Evolutionary conservation across 2,329 filamentous ascomycete species (phyloP), one percentile per base, ranked within the genome.

Genomic region (Penicillium janthinellum): DNA sequence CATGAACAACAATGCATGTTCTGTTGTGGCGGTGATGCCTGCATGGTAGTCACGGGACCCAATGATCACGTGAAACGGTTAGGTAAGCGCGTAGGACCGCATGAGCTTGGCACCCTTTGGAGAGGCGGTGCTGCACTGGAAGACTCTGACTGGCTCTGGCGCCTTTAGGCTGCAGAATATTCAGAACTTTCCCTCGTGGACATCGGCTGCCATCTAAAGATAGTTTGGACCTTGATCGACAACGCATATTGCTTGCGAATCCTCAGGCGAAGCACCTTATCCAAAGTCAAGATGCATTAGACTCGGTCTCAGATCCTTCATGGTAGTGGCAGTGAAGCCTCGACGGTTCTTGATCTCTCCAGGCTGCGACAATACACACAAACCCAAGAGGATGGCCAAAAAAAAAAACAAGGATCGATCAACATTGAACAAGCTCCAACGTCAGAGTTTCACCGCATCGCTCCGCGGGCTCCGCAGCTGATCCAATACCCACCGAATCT

Each of bases 401-500:
- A 22, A 17, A 22, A 42, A 42, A n/a, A 35, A 34, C 10, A 49
- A 49, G 31, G 47, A 20, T 35, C 34, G 10, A 11, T 5, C 10
- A 34, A 34, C 15, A 20, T 49, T 5, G 47, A 20, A 49, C 47
- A 17, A 49, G n/a, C 8, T 20, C 25, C 28, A 28, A n/a, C 31
- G 20, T 55, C 44, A 63, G 35, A 60, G 54, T 57, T 60, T 60
- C 51, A 53, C 35, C 47, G 20, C 38, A 47, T 56, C 59, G 5
- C 20, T 22, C 12, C 28, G 25, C 12, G 31, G 42, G 17, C 31
- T 55, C 48, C 49, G 54, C 48, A 58, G 44, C 35, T 54, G 58
- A 14, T 63, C 59, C 53, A 67, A 47, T 37, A 75, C 76, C 76
- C 76, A 78, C 42, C 56, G 56, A 8, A 78, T 68, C 59, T 75